Evolutionary conservation across 306 rosid genomes (phyloP).

Genomic region (Ormosia semicastrata): DNA sequence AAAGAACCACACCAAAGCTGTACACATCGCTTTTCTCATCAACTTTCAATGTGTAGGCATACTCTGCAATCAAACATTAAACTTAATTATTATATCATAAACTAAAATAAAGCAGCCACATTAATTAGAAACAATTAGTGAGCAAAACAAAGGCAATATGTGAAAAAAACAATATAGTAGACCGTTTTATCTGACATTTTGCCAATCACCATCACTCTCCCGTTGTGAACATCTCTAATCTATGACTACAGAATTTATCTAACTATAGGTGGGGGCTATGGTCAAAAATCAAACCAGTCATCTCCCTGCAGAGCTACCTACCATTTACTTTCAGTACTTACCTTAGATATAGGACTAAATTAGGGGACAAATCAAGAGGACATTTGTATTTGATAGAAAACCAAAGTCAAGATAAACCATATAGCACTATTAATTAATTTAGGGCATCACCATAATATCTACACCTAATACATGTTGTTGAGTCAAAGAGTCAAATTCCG

Average conservation of each 20-base stretch:
- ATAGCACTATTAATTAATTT: constrained; percentile 24
- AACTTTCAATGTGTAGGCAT: constrained; percentile 90
- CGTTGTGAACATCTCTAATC: constrained; percentile 1
- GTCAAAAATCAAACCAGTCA: constrained; percentile 27
- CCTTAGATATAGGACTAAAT: constrained; percentile 8
- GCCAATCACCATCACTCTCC: constrained; percentile 18
- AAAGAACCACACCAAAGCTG: constrained; percentile 90
- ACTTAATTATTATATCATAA: not conserved
- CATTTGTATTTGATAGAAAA: not conserved
- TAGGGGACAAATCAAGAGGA: constrained; percentile 8
- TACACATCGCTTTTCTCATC: constrained; percentile 97
- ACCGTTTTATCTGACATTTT: not conserved
- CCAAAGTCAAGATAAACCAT: constrained; percentile 36
- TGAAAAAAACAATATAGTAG: not conserved
- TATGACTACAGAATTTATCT: not conserved
- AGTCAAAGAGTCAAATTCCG: constrained; percentile 32
- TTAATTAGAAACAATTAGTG: not conserved
- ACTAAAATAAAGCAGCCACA: not conserved
- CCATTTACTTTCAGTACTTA: constrained; percentile 36
- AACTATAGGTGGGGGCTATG: constrained; percentile 26
- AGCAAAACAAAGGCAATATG: not conserved
- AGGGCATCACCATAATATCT: constrained; percentile 26
- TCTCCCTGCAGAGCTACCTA: constrained; percentile 32
- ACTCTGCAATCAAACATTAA: constrained; percentile 56
- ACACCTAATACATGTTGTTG: constrained; percentile 19